Conservation (phyloP, 805 yeast species). For the Metschnikowia cerradonensis region DNA sequence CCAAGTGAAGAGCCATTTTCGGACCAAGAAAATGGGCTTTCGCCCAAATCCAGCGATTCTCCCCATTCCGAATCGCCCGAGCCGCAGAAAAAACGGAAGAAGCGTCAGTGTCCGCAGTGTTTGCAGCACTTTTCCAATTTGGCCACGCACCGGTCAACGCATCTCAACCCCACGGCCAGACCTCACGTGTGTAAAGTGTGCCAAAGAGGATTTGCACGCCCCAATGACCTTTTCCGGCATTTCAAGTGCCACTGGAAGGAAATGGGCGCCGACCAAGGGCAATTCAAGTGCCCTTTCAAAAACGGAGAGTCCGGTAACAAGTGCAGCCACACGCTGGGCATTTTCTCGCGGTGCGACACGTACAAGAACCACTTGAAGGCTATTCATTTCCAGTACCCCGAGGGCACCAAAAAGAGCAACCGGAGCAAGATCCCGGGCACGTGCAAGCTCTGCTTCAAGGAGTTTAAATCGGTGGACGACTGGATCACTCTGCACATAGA, state of each 20-base stretch:
- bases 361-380: slow-evolving; percentile 89
- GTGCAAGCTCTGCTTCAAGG: slow-evolving; percentile 71
- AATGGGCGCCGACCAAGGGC: slow-evolving; percentile 58
- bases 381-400: slow-evolving; percentile 83
- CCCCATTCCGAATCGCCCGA: slow-evolving; percentile 6
- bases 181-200: slow-evolving; percentile 80
- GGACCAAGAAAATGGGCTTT: neutral
- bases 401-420: slow-evolving; percentile 77
- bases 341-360: slow-evolving; percentile 86
- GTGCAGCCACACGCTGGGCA: slow-evolving; percentile 78
- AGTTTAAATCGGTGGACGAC: slow-evolving; percentile 65
- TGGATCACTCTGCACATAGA: slow-evolving; percentile 81
- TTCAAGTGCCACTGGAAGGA: slow-evolving; percentile 83
- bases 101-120: slow-evolving; percentile 71
- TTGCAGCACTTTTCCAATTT: slow-evolving; percentile 66
- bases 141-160: slow-evolving; percentile 81
- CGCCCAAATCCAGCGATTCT: neutral
- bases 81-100: slow-evolving; percentile 49
- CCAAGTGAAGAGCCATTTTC: slow-evolving; percentile 1
- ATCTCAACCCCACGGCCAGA: slow-evolving; percentile 62
- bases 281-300: slow-evolving; percentile 78
- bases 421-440: slow-evolving; percentile 64
- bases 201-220: slow-evolving; percentile 79
- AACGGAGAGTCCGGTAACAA: slow-evolving; percentile 27
- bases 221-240: slow-evolving; percentile 83